Evolutionary conservation across 768 basidiomycete species (phyloP).

Genomic region (Leccinum variicolor): DNA sequence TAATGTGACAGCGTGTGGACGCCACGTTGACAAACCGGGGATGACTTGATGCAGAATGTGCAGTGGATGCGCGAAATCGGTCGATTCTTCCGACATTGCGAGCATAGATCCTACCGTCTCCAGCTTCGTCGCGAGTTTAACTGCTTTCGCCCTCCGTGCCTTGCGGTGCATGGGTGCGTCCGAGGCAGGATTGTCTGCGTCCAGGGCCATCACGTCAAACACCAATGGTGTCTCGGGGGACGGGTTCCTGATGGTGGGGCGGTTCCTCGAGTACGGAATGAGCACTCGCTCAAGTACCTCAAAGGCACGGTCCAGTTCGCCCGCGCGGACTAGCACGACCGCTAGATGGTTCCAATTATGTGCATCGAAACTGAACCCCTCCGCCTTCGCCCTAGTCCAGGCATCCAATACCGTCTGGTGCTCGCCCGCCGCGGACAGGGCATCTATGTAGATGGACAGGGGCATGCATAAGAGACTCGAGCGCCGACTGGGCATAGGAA

Average conservation of each 20-base stretch:
- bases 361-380: conserved; percentile 77
- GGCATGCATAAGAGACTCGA: conserved; percentile 70
- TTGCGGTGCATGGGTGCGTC: conserved; percentile 31
- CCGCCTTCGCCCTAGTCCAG: conserved; percentile 62
- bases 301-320: conserved; percentile 80
- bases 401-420: conserved; percentile 58
- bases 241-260: conserved; percentile 22
- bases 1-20: conserved; percentile 52
- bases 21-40: conserved; percentile 65
- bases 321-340: conserved; percentile 73
- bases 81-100: conserved; percentile 14
- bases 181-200: conserved; percentile 23
- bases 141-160: conserved; percentile 23
- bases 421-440: conserved; percentile 58
- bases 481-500: conserved; percentile 25
- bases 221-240: conserved; percentile 40
- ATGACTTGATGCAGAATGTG: conserved; percentile 60
- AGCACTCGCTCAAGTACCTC: conserved; percentile 77
- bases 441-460: conserved; percentile 78
- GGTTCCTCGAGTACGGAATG: conserved; percentile 49
- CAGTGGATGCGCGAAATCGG: conserved; percentile 58
- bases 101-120: conserved; percentile 12
- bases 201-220: conserved; percentile 30
- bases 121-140: conserved; percentile 15
- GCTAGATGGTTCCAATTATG: conserved; percentile 91